Base-by-base conservation (phyloP, 106 monocot genomes). In the Platanthera zijinensis region DNA sequence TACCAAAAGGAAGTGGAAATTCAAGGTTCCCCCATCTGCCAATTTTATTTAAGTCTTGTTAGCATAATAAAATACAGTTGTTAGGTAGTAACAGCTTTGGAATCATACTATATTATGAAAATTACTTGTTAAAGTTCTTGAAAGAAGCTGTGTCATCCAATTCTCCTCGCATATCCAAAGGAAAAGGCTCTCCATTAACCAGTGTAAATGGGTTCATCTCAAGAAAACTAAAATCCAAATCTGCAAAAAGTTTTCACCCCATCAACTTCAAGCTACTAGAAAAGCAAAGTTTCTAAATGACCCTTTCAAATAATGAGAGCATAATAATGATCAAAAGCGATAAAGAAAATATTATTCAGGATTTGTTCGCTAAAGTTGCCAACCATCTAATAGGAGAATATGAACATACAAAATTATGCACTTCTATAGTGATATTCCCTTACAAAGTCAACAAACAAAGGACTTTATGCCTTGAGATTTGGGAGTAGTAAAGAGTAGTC, bases 181-280 rank as follows among this genome's bases (percentile, higher is more conserved):
- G 93, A 78, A 90, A 99, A 46, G 97, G 94, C 74, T 94, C 86
- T n/a, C 89, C 97, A 86, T 94, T 84, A 52, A 99, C 87, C 79
- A 99, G 69, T 9, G 94, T 94, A 86, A 99, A 99, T 73, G 97
- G 97, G 52, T 99, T 99, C 97, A 99, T 88, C 91, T 99, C 97
- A 70, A 99, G 85, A 79, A 99, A 99, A 66, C 84, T 83, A 79
- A 99, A 99, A 81, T 99, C 97, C 83, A 99, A 71, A 78, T 92
- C 97, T 99, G 85, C 15, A 74, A 52, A 48, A 52, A 21, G 48
- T 8, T 49, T 30, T 14, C 25, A 9, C 10, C 6, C 13, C 15
- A 18, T 77, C 5, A 84, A 72, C 66, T 17, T 61, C 53, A 68
- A 48, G 9, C 46, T 28, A 69, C 51, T 50, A 10, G 8, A 72